Evolutionary conservation across 2,329 filamentous ascomycete species (phyloP).

Genomic region (Alternaria sp.): DNA sequence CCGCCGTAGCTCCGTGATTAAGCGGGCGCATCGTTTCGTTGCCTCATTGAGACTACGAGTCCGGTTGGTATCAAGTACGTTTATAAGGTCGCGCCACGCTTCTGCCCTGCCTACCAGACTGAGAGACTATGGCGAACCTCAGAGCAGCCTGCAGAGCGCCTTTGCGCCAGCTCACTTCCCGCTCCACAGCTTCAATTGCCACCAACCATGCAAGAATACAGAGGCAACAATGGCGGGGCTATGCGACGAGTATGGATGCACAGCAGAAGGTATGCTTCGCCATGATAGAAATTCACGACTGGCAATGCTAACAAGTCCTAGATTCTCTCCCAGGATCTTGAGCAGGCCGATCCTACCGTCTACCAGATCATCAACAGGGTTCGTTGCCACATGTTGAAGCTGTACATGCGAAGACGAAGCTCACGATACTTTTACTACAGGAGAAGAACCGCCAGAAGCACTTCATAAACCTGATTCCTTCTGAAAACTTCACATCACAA

Average conservation of each 20-base stretch:
- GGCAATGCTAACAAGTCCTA: conserved; percentile 50
- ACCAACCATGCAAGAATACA: conserved; percentile 44
- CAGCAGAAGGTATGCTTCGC: conserved; percentile 57
- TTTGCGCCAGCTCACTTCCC: conserved; percentile 45
- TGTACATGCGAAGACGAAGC: conserved; percentile 20
- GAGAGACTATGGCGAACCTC: conserved; percentile 52
- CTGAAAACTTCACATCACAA: conserved; percentile 98
- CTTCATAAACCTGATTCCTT: conserved; percentile 99
- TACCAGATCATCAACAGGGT: conserved; percentile 93
- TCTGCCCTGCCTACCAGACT: conserved; percentile 15
- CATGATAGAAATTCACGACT: background rate
- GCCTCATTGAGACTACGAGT: conserved; percentile 34
- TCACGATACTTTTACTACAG: conserved; percentile 56
- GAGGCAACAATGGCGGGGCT: conserved; percentile 50
- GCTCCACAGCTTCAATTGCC: conserved; percentile 36
- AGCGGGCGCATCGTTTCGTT: conserved; percentile 32
- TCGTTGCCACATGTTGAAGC: conserved; percentile 33
- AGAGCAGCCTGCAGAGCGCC: conserved; percentile 51
- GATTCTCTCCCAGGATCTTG: conserved; percentile 80
- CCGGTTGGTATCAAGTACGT: conserved; percentile 27
- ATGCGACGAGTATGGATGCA: conserved; percentile 54
- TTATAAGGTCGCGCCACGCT: conserved; percentile 31
- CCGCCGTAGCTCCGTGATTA: conserved; percentile 23
- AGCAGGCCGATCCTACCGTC: conserved; percentile 85
- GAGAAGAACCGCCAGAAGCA: conserved; percentile 97